Percentiles rank a stretch among this genome's conserved stretches.
Evolutionary conservation across 2,329 filamentous ascomycete species (phyloP).

Genomic region (Trichophyton verrucosum): DNA sequence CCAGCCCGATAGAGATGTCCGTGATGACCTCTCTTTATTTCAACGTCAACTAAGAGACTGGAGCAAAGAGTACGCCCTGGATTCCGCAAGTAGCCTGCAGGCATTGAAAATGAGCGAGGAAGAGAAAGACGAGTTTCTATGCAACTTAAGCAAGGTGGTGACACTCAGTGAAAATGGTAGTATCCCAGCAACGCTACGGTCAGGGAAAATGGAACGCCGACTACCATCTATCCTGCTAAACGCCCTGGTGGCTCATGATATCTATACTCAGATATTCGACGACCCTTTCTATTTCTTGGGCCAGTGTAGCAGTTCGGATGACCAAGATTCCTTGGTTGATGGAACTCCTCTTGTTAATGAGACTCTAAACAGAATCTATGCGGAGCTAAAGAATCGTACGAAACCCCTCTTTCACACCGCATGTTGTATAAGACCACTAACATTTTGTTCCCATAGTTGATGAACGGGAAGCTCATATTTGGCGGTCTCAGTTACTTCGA

Average conservation of each 20-base stretch:
- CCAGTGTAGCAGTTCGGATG: background rate
- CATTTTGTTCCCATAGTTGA: constrained; percentile 9
- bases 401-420: background rate
- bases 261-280: constrained; percentile 5
- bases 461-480: constrained; percentile 13
- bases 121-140: background rate
- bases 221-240: constrained; percentile 3
- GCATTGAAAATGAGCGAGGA: background rate
- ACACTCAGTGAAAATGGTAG: background rate
- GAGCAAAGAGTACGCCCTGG: constrained; percentile 5
- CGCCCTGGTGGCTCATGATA: background rate
- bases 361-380: constrained; percentile 1
- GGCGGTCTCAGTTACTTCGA: constrained; percentile 16
- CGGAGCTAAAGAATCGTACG: background rate
- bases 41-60: constrained; percentile 5
- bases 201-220: constrained; percentile 4
- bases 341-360: background rate
- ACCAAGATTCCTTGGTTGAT: background rate
- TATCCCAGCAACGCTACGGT: background rate
- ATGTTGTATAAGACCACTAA: background rate
- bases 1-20: constrained; percentile 6
- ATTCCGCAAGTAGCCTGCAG: background rate
- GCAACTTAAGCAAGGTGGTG: background rate
- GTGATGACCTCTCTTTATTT: constrained; percentile 4
- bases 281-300: constrained; percentile 6